Evolutionary conservation across 2,329 filamentous ascomycete genomes (phyloP).

Genomic region (Pyrenochaeta sp.): DNA sequence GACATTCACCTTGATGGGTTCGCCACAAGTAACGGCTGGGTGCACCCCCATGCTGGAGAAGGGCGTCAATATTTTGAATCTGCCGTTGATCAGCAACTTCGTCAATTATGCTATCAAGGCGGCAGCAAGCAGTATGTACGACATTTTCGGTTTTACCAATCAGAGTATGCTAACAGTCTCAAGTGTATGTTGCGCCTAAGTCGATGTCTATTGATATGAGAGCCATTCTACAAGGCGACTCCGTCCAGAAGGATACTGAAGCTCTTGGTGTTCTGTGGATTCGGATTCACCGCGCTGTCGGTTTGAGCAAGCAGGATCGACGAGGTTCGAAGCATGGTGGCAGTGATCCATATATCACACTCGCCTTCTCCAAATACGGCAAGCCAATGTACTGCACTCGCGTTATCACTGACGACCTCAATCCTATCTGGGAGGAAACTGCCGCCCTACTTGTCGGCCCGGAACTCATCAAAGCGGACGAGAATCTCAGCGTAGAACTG

Average conservation of each 20-base stretch:
- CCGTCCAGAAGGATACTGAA: constrained; percentile 86
- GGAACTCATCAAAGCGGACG: constrained; percentile 90
- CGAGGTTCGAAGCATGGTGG: constrained; percentile 85
- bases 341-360: constrained; percentile 93
- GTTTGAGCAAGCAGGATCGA: constrained; percentile 88
- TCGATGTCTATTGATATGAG: constrained; percentile 91
- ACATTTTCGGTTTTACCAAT: too few relatives aligned
- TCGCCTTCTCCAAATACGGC: constrained; percentile 94
- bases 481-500: constrained; percentile 90
- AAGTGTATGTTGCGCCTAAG: constrained; percentile 90
- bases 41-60: constrained; percentile 93
- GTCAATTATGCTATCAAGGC: constrained; percentile 94
- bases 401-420: constrained; percentile 92
- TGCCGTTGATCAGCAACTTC: constrained; percentile 94
- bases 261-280: constrained; percentile 92
- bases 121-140: constrained; percentile 67
- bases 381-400: constrained; percentile 98
- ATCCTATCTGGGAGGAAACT: constrained; percentile 91
- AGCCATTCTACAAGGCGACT: constrained; percentile 89
- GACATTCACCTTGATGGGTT: constrained; percentile 92
- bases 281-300: constrained; percentile 85
- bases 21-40: constrained; percentile 87
- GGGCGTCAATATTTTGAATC: constrained; percentile 88
- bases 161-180: constrained; percentile 39
- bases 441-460: constrained; percentile 85